Conservation (phyloP, 805 yeast species). For the Blastobotrys attinorum region DNA sequence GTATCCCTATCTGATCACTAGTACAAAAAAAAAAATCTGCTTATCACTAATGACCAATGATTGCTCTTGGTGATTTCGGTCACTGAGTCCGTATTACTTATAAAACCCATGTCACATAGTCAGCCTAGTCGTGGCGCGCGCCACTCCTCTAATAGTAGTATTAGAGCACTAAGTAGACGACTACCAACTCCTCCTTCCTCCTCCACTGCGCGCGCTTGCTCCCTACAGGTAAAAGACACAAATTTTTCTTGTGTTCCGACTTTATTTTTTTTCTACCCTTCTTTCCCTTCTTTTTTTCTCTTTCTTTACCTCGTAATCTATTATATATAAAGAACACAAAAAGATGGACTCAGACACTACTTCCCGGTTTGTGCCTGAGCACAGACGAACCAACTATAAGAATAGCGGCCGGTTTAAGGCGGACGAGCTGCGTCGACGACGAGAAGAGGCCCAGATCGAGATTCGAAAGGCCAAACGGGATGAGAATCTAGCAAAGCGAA, state of each 20-base stretch:
- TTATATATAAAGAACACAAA: background rate
- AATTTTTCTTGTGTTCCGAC: background rate
- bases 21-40: too few relatives aligned
- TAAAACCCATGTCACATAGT: too few relatives aligned
- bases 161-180: background rate
- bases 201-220: too few relatives aligned
- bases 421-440: slow-evolving; percentile 95
- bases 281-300: background rate
- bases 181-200: background rate
- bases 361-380: slow-evolving; percentile 80
- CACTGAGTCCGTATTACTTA: too few relatives aligned
- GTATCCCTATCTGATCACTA: too few relatives aligned
- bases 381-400: slow-evolving; percentile 93
- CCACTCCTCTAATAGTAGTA: background rate
- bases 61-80: too few relatives aligned
- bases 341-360: slow-evolving; percentile 21
- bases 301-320: background rate
- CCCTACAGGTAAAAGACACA: background rate
- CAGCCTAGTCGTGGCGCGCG: too few relatives aligned
- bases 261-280: slow-evolving; percentile 1
- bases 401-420: slow-evolving; percentile 89
- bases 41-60: too few relatives aligned
- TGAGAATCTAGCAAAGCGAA: slow-evolving; percentile 87
- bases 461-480: slow-evolving; percentile 94
- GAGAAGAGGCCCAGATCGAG: slow-evolving; percentile 96